Conservation (phyloP, 805 yeast species). For the Kregervanrija fluxuum region DNA sequence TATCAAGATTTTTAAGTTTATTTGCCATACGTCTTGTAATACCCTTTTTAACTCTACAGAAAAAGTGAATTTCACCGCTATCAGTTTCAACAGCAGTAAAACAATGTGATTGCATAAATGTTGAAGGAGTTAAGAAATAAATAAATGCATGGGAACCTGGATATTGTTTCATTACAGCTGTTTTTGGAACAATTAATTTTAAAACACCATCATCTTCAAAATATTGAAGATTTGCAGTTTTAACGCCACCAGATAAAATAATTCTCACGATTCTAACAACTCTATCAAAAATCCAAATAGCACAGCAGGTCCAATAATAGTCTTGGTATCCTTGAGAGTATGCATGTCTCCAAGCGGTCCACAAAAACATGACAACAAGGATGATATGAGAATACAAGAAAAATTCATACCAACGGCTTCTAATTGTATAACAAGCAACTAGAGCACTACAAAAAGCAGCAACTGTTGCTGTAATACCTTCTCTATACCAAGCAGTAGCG, state of each 20-base stretch:
- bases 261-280: slow-evolving; percentile 36
- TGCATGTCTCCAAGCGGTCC: slow-evolving; percentile 55
- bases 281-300: slow-evolving; percentile 51
- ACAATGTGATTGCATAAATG: slow-evolving; percentile 56
- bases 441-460: slow-evolving; percentile 23
- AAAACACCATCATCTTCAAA: slow-evolving; percentile 41
- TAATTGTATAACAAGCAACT: slow-evolving; percentile 29
- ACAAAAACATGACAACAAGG: slow-evolving; percentile 45
- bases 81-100: slow-evolving; percentile 45
- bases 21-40: slow-evolving; percentile 38
- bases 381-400: slow-evolving; percentile 53
- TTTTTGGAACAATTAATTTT: slow-evolving; percentile 39
- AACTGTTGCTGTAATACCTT: slow-evolving; percentile 32
- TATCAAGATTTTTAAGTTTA: slow-evolving; percentile 16
- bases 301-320: slow-evolving; percentile 32
- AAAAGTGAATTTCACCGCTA: slow-evolving; percentile 33
- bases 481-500: slow-evolving; percentile 20
- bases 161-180: slow-evolving; percentile 40
- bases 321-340: slow-evolving; percentile 25
- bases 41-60: slow-evolving; percentile 51
- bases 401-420: slow-evolving; percentile 52
- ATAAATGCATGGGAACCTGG: slow-evolving; percentile 60
- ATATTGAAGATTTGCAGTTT: slow-evolving; percentile 23
- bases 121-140: slow-evolving; percentile 43
- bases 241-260: slow-evolving; percentile 26